Base-by-base conservation (phyloP, 1,139 yeast genomes). In the Magnusiomyces suaveolens region DNA sequence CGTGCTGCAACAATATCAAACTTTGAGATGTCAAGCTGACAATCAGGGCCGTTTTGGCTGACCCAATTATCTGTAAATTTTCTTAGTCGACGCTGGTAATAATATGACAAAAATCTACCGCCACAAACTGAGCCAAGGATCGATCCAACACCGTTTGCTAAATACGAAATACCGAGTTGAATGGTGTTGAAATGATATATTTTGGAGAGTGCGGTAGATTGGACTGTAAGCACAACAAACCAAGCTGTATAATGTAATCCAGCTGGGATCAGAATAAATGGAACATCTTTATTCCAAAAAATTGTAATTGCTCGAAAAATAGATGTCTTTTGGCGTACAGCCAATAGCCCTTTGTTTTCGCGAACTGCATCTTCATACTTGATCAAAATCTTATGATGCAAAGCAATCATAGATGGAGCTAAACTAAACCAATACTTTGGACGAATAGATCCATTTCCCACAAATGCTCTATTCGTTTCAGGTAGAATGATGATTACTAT, bases 381-480 rank as follows among this genome's bases (percentile, higher is more conserved):
- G 20, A 46, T 46, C 36, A 46, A 32, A 14, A 16, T 3, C 8
- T 46, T 46, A 2, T 23, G 12, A 24, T 46, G 55, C 8, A 44
- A 2, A 3, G 16, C 56, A 50, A 51, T 43, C 43, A 62, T 60
- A 52, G 59, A 63, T 0, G 83, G 82, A 6, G 82, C 75, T 53
- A 65, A 66, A 59, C 77, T 76, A 26, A 73, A 56, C 10, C 73
- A 50, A 2, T 60, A 59, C 24, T 62, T 62, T 0, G 89, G 88
- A 0, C 63, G 63, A 0, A 78, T 75, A 0, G 84, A 76, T 2
- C 84, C 81, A 64, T 85, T 84, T 0, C 92, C 94, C 1, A 82
- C 89, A 12, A 84, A 66, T 0, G 78, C 68, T 56, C 94, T 72
- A 57, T 78, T 80, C 0, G 95, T 87, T 63, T 87, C 95, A 0